Conservation (phyloP, 257 asterid genomes). For the Salvia rosmarinus region DNA sequence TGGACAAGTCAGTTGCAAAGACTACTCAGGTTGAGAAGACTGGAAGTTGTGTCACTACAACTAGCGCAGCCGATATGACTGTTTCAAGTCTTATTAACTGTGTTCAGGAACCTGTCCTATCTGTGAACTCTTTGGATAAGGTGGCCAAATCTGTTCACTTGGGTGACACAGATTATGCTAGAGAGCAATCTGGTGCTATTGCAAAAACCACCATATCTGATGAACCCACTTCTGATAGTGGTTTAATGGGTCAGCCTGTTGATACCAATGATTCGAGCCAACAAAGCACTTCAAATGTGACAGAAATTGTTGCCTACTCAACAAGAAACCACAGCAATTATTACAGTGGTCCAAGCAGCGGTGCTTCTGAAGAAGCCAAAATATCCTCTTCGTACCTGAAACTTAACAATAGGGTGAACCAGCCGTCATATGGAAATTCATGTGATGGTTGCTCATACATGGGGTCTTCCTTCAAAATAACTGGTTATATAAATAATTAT, state of each 20-base stretch:
- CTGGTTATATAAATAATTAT: slow-evolving; percentile 68
- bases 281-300: slow-evolving; percentile 42
- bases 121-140: slow-evolving; percentile 30
- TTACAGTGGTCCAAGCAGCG: slow-evolving; percentile 39
- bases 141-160: slow-evolving; percentile 30
- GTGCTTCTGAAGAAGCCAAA: slow-evolving; percentile 35
- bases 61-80: slow-evolving; percentile 33
- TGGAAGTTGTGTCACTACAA: slow-evolving; percentile 41
- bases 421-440: slow-evolving; percentile 25
- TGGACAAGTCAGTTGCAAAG: slow-evolving; percentile 30
- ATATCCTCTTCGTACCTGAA: slow-evolving; percentile 31
- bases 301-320: slow-evolving; percentile 37
- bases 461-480: slow-evolving; percentile 71
- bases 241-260: slow-evolving; percentile 39
- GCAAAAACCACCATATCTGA: slow-evolving; percentile 22
- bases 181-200: slow-evolving; percentile 28
- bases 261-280: slow-evolving; percentile 40
- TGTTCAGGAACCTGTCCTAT: slow-evolving; percentile 27
- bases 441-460: slow-evolving; percentile 41
- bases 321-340: slow-evolving; percentile 29
- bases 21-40: slow-evolving; percentile 40
- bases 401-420: slow-evolving; percentile 32
- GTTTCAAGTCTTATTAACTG: slow-evolving; percentile 26
- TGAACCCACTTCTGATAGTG: slow-evolving; percentile 35
- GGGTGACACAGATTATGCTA: slow-evolving; percentile 20